Base-by-base conservation (phyloP, 2,329 filamentous ascomycete genomes). In the Immersiporthe knoxdaviesiana region DNA sequence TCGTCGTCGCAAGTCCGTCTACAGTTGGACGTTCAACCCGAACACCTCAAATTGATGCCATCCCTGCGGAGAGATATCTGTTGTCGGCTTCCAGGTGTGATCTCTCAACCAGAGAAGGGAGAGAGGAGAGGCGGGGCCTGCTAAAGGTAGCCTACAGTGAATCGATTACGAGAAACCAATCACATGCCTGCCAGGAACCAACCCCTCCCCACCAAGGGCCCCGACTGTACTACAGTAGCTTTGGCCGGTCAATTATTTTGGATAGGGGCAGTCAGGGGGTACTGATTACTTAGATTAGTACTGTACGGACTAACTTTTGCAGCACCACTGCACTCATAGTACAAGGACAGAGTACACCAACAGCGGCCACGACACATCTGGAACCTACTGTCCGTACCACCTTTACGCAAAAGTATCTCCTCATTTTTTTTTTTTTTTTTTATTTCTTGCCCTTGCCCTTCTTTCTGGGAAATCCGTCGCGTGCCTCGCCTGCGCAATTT, bases 401-500 rank as follows among this genome's bases (percentile, higher is more conserved):
- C 32, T 58, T n/a, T 44, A 41, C 63, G 50, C 16, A 35, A 56
- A 54, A 27, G 63, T 52, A 27, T 59, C 64, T 18, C 37, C 32
- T 59, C 39, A 30, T 27, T 16, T 58, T 27, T 64, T 39, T 52
- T 30, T 14, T 27, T 37, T 4, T 21, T 37, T 39, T 8, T 35
- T 18, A n/a, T 18, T n/a, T 37, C 16, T 37, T n/a, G 4, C 35
- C 8, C 35, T 35, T 8, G 4, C 35, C 8, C 35, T 56, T 60
- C 0, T 21, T 41, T 64, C 54, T 18, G 47, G 63, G 35, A 37
- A 37, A 65, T 18, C 12, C 37, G 54, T 66, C 64, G 64, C 64
- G 64, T 66, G 64, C 54, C 64, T 66, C 64, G 35, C n/a, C 35
- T 30, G 35, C n/a, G 35, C 12, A 62, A 62, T 30, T 27, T 14